Evolutionary conservation across 495 filamentous ascomycete species (phyloP), one percentile per base, ranked within the genome.

Genomic region (Xylaria sp.): DNA sequence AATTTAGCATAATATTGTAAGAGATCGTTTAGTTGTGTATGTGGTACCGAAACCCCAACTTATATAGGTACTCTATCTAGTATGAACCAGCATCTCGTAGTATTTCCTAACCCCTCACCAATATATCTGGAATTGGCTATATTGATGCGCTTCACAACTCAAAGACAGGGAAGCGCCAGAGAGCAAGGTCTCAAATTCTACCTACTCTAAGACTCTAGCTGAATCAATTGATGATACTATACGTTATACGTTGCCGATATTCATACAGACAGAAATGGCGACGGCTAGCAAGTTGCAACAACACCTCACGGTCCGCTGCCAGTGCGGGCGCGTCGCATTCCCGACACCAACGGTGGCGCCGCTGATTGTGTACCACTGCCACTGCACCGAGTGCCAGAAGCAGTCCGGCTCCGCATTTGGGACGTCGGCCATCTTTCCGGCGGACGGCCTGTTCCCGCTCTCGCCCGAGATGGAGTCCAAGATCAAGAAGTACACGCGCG

Each of bases 351-450:
- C 77, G 2, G 24, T 79, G 31, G 53, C 74, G 15, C 85, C 85
- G 0, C 74, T 86, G 12, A 72, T 74, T 0, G 67, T 89, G 24
- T 90, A 85, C 80, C 80, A 85, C 78, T 90, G 89, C 76, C 88
- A 90, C 78, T 91, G 88, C 80, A 84, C 81, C 57, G 83, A 89
- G 71, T 90, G 88, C 76, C 85, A 81, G 53, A 86, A 86, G 76
- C 87, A 90, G 76, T 85, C 86, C 26, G 79, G 84, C 19, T 86
- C 87, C 9, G 88, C 88, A 6, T 89, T 86, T 72, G 88, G 89
- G 43, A 87, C 86, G 19, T 85, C 84, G 11, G 88, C 87, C 70
- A 77, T 84, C 61, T 81, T 80, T 74, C 77, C 80, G 35, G 75
- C 79, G 3, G 72, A 71, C 1, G 80, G 74, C 26, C 74, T 87